A percentile compares a stretch with the other conserved stretches of the same genome.
phyloP scores from a whole-genome alignment of 2,329 filamentous ascomycete genomes.

The Madurella fahalii region DNA sequence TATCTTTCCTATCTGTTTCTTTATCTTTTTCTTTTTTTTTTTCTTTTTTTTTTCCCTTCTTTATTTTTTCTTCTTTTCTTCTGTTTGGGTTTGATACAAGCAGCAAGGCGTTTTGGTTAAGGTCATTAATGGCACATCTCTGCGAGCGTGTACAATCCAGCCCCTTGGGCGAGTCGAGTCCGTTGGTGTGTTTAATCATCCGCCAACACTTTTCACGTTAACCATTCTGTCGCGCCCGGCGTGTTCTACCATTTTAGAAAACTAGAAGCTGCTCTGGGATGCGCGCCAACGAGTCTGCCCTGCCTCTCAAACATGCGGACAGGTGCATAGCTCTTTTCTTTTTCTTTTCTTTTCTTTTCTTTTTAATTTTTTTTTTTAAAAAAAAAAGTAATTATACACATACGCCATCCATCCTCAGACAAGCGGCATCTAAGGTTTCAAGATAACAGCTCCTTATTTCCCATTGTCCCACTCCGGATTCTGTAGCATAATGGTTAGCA shows the following conservation, averaged over 20 bases:
- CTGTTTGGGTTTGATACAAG: too few relatives aligned
- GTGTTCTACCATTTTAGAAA: constrained; percentile 12
- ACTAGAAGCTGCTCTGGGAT: not conserved
- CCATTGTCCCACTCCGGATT: constrained; percentile 53
- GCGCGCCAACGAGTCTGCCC: not conserved
- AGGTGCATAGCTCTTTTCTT: not conserved
- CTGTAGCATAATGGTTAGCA: constrained; percentile 30
- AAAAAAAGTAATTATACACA: constrained; percentile 12
- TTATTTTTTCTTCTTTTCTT: too few relatives aligned
- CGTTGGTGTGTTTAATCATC: not conserved
- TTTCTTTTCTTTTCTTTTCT: constrained; percentile 6
- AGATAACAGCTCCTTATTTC: constrained; percentile 35
- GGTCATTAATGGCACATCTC: too few relatives aligned
- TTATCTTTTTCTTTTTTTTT: too few relatives aligned
- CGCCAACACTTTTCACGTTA: not conserved
- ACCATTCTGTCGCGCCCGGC: not conserved
- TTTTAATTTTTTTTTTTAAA: too few relatives aligned
- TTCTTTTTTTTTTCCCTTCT: too few relatives aligned
- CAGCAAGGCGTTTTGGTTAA: too few relatives aligned
- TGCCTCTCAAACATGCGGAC: not conserved
- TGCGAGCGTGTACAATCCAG: too few relatives aligned
- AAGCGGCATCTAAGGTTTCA: not conserved
- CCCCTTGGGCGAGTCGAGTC: too few relatives aligned
- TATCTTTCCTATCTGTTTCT: too few relatives aligned
- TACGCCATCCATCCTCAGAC: constrained; percentile 2